Percentiles rank a stretch among this genome's conserved stretches.
Conservation (phyloP, 805 yeast species). For the Candida sanyiensis region DNA sequence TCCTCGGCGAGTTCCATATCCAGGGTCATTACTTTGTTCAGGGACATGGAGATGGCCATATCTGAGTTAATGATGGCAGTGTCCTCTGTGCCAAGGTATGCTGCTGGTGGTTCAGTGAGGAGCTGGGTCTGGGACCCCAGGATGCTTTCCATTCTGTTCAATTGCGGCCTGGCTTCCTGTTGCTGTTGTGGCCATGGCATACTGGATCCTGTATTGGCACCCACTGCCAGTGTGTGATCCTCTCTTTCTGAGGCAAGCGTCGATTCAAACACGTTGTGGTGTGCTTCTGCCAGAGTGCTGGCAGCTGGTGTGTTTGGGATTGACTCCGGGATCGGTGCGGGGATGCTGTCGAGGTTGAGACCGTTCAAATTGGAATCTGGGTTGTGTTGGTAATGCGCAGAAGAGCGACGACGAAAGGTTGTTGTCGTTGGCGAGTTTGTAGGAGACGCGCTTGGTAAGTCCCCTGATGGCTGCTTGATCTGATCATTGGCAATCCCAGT, state of each 20-base stretch:
- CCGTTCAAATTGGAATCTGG: neutral
- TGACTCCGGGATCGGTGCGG: constrained; percentile 36
- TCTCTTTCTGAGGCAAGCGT: constrained; percentile 1
- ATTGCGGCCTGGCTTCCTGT: constrained; percentile 14
- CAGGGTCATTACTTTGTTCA: neutral
- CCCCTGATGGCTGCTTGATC: neutral
- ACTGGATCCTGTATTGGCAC: no score
- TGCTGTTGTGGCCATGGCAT: no score
- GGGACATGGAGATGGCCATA: constrained; percentile 13
- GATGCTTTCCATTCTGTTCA: constrained; percentile 10
- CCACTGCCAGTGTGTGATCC: neutral
- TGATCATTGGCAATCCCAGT: neutral
- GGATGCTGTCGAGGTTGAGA: constrained; percentile 16
- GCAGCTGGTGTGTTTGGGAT: constrained; percentile 38
- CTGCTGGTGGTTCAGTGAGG: constrained; percentile 4
- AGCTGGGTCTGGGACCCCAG: constrained; percentile 11
- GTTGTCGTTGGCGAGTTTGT: neutral
- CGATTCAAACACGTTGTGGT: constrained; percentile 2
- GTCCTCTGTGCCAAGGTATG: constrained; percentile 5
- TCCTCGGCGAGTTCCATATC: neutral
- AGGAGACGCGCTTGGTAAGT: no score
- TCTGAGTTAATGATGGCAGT: constrained; percentile 6
- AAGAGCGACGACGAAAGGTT: neutral
- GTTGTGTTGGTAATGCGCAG: neutral
- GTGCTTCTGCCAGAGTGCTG: constrained; percentile 21